A percentile compares a stretch with the other conserved stretches of the same genome.
Evolutionary conservation across 495 filamentous ascomycete genomes (phyloP).

Genomic region (Trichoderma asperelloides): DNA sequence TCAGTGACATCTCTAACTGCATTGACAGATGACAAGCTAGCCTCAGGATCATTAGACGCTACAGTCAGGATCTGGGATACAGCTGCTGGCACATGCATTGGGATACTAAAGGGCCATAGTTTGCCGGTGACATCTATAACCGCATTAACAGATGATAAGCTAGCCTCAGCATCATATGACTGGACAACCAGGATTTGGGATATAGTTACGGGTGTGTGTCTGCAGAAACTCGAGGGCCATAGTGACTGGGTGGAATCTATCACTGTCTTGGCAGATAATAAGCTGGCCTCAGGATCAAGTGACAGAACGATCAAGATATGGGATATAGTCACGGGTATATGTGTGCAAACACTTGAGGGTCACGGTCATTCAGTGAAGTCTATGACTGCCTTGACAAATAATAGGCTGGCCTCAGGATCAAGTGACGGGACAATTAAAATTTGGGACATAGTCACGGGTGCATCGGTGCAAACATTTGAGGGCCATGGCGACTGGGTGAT

Average conservation of each 20-base stretch:
- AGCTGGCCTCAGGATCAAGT: slow-evolving; percentile 10
- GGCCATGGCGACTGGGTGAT: not conserved
- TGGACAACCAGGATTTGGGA: slow-evolving; percentile 19
- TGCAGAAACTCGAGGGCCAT: slow-evolving; percentile 17
- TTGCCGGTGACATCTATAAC: not conserved
- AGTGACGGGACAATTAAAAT: not conserved
- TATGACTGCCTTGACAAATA: not conserved
- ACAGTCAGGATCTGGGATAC: slow-evolving; percentile 21
- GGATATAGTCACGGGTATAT: slow-evolving; percentile 5
- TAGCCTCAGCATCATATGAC: slow-evolving; percentile 3
- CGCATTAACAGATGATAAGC: not conserved
- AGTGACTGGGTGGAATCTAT: not conserved
- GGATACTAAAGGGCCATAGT: not conserved
- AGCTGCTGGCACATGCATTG: slow-evolving; percentile 13
- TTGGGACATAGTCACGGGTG: not conserved
- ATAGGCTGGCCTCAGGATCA: not conserved
- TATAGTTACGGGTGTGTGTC: slow-evolving; percentile 14
- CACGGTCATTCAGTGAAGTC: not conserved
- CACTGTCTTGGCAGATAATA: slow-evolving; percentile 12
- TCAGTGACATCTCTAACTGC: slow-evolving; percentile 9
- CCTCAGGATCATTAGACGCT: not conserved
- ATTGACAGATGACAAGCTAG: not conserved
- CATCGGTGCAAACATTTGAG: not conserved
- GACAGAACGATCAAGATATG: slow-evolving; percentile 10
- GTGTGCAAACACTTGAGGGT: not conserved